Conservation (phyloP, 177 flowering plant species). For the Vitis hybrid region DNA sequence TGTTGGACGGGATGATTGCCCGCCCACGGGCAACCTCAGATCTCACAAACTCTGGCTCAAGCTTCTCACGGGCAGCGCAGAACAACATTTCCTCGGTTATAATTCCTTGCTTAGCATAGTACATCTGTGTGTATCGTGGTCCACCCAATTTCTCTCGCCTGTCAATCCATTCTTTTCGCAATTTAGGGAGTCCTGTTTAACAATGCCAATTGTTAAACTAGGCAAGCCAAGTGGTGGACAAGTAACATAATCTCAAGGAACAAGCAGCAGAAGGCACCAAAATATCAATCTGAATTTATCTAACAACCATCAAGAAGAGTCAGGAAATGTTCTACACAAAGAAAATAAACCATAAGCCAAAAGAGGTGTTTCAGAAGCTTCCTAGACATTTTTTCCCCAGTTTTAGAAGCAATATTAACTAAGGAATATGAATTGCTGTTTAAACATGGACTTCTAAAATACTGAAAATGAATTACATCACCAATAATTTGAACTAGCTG, state of each 20-base stretch:
- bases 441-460: no score
- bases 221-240: no score
- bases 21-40: conserved; percentile 99
- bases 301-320: no score
- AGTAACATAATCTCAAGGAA: neutral
- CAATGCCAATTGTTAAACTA: conserved; percentile 4
- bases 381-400: no score
- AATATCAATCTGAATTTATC: no score
- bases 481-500: no score
- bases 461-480: no score
- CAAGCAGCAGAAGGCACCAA: neutral
- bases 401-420: no score
- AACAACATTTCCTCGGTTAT: conserved; percentile 96
- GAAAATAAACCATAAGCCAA: no score
- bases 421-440: no score
- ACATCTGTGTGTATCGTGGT: conserved; percentile 96
- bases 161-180: conserved; percentile 91
- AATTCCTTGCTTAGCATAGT: conserved; percentile 91
- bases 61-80: conserved; percentile 93
- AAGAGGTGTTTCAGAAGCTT: no score
- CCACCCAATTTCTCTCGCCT: conserved; percentile 67
- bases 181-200: conserved; percentile 78
- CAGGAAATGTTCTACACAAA: no score
- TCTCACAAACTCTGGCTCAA: conserved; percentile 94
- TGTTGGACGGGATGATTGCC: conserved; percentile 98